Conservation (phyloP, 257 asterid species). For the Lycium barbarum region DNA sequence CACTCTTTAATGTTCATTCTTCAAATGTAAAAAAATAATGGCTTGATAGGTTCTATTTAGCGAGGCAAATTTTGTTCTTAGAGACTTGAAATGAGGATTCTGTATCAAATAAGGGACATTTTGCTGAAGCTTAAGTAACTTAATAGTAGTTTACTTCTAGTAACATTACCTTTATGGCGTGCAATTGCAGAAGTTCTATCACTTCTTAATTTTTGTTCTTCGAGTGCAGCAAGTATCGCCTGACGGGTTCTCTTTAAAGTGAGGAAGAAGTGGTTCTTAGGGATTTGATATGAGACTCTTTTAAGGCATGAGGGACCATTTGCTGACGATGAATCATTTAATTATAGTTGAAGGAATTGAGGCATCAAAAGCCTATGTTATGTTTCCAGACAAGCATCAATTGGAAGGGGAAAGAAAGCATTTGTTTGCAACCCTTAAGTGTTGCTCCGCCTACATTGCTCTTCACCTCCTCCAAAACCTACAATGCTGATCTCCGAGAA, state of each 20-base stretch:
- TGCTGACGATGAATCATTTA: neutral
- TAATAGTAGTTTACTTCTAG: neutral
- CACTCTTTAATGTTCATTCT: neutral
- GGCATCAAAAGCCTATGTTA: neutral
- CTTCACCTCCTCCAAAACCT: neutral
- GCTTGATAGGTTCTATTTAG: neutral
- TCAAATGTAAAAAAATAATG: neutral
- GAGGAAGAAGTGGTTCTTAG: neutral
- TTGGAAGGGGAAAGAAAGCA: neutral
- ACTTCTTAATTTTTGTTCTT: neutral
- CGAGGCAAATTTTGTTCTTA: neutral
- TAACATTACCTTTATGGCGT: neutral
- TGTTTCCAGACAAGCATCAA: neutral
- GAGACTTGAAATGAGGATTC: slow-evolving; percentile 11
- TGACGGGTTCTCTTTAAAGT: neutral
- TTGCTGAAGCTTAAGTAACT: slow-evolving; percentile 10
- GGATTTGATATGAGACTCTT: neutral
- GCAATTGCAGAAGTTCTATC: neutral
- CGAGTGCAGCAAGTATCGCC: neutral
- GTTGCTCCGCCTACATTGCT: neutral
- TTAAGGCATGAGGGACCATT: neutral
- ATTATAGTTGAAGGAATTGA: neutral
- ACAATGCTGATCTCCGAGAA: neutral
- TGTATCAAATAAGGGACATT: neutral
- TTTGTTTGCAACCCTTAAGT: neutral